Conservation (phyloP, 805 yeast genomes). For the Torulaspora gathmanii region DNA sequence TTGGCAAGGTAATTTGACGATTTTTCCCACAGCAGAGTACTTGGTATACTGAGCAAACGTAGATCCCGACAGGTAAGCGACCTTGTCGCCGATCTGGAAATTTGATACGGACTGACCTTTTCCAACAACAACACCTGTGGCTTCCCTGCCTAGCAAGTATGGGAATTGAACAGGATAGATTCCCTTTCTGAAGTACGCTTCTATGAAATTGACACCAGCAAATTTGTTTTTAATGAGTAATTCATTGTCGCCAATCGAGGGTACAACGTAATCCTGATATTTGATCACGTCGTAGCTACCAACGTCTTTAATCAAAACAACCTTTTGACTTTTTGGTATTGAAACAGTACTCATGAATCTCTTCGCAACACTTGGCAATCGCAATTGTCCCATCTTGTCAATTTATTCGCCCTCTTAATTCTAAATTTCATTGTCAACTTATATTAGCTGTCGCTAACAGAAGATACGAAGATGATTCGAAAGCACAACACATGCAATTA, state of each 20-base stretch:
- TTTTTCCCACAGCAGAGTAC: constrained; percentile 33
- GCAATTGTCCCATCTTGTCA: not conserved
- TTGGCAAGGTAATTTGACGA: constrained; percentile 48
- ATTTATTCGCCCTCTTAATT: not conserved
- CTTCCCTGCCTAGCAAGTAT: constrained; percentile 65
- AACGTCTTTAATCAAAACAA: constrained; percentile 46
- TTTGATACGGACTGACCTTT: constrained; percentile 54
- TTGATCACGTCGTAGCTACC: constrained; percentile 59
- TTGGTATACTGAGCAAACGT: constrained; percentile 76
- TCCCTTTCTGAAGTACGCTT: constrained; percentile 77
- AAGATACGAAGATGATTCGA: not conserved
- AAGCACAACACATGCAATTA: not conserved
- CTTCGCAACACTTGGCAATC: not conserved
- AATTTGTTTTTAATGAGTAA: constrained; percentile 67
- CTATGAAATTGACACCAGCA: constrained; percentile 81
- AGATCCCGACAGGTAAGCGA: constrained; percentile 48
- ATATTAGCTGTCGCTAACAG: not conserved
- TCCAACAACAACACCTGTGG: constrained; percentile 62
- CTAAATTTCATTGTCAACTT: not conserved
- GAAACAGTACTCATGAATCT: not conserved
- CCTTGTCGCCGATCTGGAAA: constrained; percentile 63
- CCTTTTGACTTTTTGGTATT: constrained; percentile 53
- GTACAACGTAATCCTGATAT: constrained; percentile 56
- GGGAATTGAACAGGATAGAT: constrained; percentile 63
- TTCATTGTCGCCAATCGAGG: constrained; percentile 51